phyloP scores from a whole-genome alignment of 352 stramenopile species.

The Phytophthora parvispora region DNA sequence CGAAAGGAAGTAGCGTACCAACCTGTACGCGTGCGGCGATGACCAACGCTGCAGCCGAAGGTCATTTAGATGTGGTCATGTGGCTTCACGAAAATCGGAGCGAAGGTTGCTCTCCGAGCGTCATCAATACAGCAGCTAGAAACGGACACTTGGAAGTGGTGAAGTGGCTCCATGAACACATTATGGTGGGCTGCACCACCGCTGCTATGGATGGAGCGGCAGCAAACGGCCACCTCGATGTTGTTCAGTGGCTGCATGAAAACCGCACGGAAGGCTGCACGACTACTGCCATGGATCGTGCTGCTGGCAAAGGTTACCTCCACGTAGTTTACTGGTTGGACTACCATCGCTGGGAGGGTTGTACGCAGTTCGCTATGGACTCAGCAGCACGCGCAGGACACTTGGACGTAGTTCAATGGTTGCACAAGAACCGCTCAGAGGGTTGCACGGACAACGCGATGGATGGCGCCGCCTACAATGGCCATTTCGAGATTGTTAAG shows the following conservation, averaged over 20 bases:
- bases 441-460: constrained; percentile 25
- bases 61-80: constrained; percentile 37
- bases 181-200: constrained; percentile 19
- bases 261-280: constrained; percentile 29
- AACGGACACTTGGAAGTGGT: constrained; percentile 42
- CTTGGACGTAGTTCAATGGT: constrained; percentile 28
- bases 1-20: not conserved
- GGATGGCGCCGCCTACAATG: constrained; percentile 26
- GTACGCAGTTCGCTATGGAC: constrained; percentile 34
- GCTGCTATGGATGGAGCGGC: constrained; percentile 31
- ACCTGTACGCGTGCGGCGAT: constrained; percentile 41
- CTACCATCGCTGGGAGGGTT: constrained; percentile 23
- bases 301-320: constrained; percentile 43
- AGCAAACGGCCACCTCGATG: constrained; percentile 26
- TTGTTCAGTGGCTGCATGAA: constrained; percentile 33
- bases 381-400: constrained; percentile 18
- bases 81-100: constrained; percentile 40
- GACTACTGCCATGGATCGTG: constrained; percentile 41
- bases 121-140: constrained; percentile 42
- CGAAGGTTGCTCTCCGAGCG: constrained; percentile 40
- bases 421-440: constrained; percentile 16
- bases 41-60: constrained; percentile 40
- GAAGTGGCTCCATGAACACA: constrained; percentile 41
- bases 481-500: constrained; percentile 12
- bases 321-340: constrained; percentile 47